phyloP scores from a whole-genome alignment of 768 basidiomycete species.

The Roridomyces roridus region DNA sequence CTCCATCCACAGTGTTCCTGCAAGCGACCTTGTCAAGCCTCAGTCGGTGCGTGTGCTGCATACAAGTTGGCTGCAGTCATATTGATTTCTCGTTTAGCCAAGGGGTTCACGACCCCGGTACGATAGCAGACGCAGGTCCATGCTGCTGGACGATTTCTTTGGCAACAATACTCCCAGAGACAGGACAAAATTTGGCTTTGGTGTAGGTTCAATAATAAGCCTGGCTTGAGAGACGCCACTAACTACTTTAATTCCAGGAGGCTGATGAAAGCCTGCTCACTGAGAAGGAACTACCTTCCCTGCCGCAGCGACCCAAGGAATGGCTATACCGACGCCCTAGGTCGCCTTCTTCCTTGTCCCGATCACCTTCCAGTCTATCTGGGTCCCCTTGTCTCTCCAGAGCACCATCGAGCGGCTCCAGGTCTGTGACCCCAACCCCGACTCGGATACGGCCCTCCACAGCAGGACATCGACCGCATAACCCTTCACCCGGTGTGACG shows the following conservation, averaged over 20 bases:
- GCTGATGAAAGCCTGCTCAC: slow-evolving; percentile 18
- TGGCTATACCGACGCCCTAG: slow-evolving; percentile 57
- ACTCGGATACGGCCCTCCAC: slow-evolving; percentile 33
- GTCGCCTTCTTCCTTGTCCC: slow-evolving; percentile 32
- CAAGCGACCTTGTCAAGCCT: slow-evolving; percentile 21
- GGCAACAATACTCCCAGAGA: slow-evolving; percentile 17
- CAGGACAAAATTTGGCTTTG: slow-evolving; percentile 19
- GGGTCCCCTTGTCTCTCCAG: slow-evolving; percentile 22
- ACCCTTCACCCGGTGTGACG: slow-evolving; percentile 19
- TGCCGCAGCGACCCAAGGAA: slow-evolving; percentile 38
- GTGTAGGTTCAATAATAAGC: slow-evolving; percentile 14
- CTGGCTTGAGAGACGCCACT: slow-evolving; percentile 9
- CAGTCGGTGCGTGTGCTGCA: slow-evolving; percentile 16
- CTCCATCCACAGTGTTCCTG: slow-evolving; percentile 10
- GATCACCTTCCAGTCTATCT: slow-evolving; percentile 25
- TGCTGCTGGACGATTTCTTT: slow-evolving; percentile 26
- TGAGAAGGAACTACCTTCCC: slow-evolving; percentile 29
- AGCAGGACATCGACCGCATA: slow-evolving; percentile 35
- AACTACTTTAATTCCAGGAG: not conserved
- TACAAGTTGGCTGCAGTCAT: not conserved
- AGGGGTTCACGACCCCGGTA: slow-evolving; percentile 21
- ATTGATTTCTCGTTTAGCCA: slow-evolving; percentile 9
- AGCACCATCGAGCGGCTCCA: slow-evolving; percentile 26
- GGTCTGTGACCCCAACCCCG: slow-evolving; percentile 32
- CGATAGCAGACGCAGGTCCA: slow-evolving; percentile 24